Percentiles rank a stretch among this genome's conserved stretches.
Evolutionary conservation across 768 basidiomycete genomes (phyloP).

Genomic region (Boletellus sp.): DNA sequence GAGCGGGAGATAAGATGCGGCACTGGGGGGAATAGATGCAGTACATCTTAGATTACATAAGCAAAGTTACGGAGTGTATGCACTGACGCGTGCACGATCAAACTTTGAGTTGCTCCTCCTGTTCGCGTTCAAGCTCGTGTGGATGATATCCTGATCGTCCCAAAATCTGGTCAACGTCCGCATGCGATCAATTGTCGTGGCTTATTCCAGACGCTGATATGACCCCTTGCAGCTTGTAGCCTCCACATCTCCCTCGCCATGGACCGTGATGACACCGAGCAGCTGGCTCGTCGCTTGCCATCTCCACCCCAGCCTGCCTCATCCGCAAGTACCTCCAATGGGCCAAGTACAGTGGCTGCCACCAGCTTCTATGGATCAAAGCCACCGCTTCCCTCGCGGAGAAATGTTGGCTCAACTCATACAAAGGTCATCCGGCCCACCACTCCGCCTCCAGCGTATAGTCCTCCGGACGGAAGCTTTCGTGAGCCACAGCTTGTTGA

Average conservation of each 20-base stretch:
- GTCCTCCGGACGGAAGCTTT: conserved; percentile 29
- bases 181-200: conserved; percentile 1
- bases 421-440: conserved; percentile 32
- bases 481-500: conserved; percentile 56
- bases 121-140: neutral
- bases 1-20: conserved; percentile 7
- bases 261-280: conserved; percentile 47
- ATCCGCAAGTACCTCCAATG: conserved; percentile 30
- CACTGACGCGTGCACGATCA: conserved; percentile 29
- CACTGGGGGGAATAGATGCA: neutral
- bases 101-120: conserved; percentile 4
- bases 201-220: conserved; percentile 9
- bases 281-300: conserved; percentile 28
- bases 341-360: conserved; percentile 25
- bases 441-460: conserved; percentile 29
- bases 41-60: conserved; percentile 29
- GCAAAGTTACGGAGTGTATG: conserved; percentile 2
- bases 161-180: conserved; percentile 1
- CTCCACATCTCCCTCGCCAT: conserved; percentile 28
- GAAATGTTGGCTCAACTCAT: conserved; percentile 34
- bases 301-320: conserved; percentile 45
- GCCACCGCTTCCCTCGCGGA: conserved; percentile 36
- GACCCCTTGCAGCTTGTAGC: neutral
- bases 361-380: conserved; percentile 28
- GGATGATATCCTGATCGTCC: conserved; percentile 20